Evolutionary conservation across 2,329 filamentous ascomycete genomes (phyloP).

Genomic region (Westerdykella sp.): DNA sequence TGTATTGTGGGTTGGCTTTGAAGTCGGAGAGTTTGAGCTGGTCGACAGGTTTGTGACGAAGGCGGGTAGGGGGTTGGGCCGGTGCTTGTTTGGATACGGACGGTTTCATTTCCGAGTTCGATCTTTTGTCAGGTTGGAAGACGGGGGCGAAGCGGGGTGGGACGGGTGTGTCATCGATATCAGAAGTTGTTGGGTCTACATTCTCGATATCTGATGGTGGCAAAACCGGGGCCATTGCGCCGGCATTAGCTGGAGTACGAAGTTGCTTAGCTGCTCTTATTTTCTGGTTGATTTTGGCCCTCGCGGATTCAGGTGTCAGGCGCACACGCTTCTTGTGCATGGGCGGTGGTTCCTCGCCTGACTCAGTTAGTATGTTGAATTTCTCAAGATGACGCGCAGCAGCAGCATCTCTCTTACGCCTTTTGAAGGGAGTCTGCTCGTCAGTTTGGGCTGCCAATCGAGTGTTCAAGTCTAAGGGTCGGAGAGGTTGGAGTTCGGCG

Average conservation of each 20-base stretch:
- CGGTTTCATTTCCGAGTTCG: background rate
- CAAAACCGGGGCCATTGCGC: slow-evolving; percentile 8
- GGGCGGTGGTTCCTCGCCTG: slow-evolving; percentile 18
- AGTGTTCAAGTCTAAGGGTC: slow-evolving; percentile 22
- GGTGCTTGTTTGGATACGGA: background rate
- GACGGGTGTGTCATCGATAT: background rate
- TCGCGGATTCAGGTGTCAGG: slow-evolving; percentile 17
- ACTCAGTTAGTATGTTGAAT: slow-evolving; percentile 20
- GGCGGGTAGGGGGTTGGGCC: slow-evolving; percentile 5
- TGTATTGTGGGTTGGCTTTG: slow-evolving; percentile 69
- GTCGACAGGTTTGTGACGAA: slow-evolving; percentile 52
- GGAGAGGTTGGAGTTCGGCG: slow-evolving; percentile 7
- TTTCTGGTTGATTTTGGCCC: slow-evolving; percentile 21
- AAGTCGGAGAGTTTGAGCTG: slow-evolving; percentile 66
- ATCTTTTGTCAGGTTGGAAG: background rate
- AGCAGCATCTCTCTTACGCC: slow-evolving; percentile 9
- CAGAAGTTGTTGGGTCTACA: slow-evolving; percentile 5
- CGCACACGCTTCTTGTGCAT: slow-evolving; percentile 10
- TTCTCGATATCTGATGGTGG: slow-evolving; percentile 5
- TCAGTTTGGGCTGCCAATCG: background rate
- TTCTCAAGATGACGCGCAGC: slow-evolving; percentile 4
- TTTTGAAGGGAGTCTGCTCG: slow-evolving; percentile 16
- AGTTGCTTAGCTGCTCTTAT: slow-evolving; percentile 10
- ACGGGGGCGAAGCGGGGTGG: background rate
- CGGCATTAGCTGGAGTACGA: slow-evolving; percentile 11